Percentiles rank a stretch among this genome's conserved stretches.
These are phyloP conservation scores for Vanrija pseudolonga DNA, from an alignment of 1,284 basidiomycete species.

Conservation along the genomic window DNA sequence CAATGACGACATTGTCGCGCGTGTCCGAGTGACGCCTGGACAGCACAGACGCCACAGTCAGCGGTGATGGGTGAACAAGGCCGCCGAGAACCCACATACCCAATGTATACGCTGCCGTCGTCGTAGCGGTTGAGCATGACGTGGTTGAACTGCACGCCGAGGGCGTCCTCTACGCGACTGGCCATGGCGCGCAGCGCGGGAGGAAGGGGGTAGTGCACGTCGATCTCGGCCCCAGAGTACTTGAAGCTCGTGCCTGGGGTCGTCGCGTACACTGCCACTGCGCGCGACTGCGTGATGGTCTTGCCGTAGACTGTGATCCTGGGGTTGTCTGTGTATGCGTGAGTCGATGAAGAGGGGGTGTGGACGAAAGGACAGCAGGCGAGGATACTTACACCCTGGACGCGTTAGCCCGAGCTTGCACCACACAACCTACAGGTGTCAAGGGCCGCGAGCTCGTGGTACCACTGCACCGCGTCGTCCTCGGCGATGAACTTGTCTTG, in stretches of 20 bases:
- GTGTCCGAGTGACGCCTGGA: slow-evolving; percentile 34
- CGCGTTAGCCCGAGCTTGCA: not conserved
- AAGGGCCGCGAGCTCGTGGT: slow-evolving; percentile 44
- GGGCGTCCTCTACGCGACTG: slow-evolving; percentile 39
- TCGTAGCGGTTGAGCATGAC: slow-evolving; percentile 56
- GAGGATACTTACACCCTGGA: slow-evolving; percentile 28
- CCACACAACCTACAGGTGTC: slow-evolving; percentile 45
- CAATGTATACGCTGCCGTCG: slow-evolving; percentile 53
- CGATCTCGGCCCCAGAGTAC: slow-evolving; percentile 52
- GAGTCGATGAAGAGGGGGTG: not conserved
- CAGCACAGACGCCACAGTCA: not conserved
- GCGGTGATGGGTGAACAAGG: not conserved
- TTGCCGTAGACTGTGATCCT: slow-evolving; percentile 57
- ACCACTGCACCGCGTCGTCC: slow-evolving; percentile 47
- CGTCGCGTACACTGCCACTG: slow-evolving; percentile 54
- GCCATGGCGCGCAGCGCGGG: slow-evolving; percentile 50
- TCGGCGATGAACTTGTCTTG: slow-evolving; percentile 42
- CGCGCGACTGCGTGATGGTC: slow-evolving; percentile 52
- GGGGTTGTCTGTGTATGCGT: slow-evolving; percentile 47
- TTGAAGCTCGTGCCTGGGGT: slow-evolving; percentile 42
- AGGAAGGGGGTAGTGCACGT: slow-evolving; percentile 51
- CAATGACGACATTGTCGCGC: slow-evolving; percentile 52
- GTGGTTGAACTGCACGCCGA: slow-evolving; percentile 55
- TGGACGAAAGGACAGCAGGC: not conserved
- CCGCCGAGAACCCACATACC: slow-evolving; percentile 29